Evolutionary conservation across 208 protist species (phyloP).

Genomic region (Angomonas ambiguus): DNA sequence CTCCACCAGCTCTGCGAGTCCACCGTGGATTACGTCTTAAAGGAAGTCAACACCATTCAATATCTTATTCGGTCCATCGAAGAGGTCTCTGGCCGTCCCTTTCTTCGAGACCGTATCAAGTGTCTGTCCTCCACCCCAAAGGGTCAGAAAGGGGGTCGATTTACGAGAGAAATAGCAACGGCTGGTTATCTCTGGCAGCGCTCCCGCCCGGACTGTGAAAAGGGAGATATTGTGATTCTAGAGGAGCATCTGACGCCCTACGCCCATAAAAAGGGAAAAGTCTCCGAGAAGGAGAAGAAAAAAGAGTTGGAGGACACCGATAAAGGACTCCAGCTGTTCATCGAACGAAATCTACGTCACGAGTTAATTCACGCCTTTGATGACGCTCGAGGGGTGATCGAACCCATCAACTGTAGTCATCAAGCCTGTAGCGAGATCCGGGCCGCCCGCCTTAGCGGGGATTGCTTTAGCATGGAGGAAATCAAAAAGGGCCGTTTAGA

Average conservation of each 20-base stretch:
- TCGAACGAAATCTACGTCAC: conserved; percentile 86
- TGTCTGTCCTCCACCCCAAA: conserved; percentile 31
- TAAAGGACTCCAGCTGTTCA: neutral
- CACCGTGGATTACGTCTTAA: conserved; percentile 64
- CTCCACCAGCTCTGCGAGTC: conserved; percentile 60
- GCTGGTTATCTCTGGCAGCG: conserved; percentile 83
- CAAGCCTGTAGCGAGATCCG: conserved; percentile 94
- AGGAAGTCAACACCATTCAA: conserved; percentile 75
- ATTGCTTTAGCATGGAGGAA: conserved; percentile 83
- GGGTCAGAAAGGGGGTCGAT: neutral
- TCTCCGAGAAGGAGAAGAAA: neutral
- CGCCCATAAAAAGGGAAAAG: neutral
- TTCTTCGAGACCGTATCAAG: conserved; percentile 71
- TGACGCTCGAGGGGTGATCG: conserved; percentile 84
- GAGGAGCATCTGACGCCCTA: conserved; percentile 41
- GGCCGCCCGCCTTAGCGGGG: conserved; percentile 90
- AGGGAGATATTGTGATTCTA: conserved; percentile 73
- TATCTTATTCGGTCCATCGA: conserved; percentile 82
- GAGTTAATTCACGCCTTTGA: conserved; percentile 95
- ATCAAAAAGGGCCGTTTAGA: conserved; percentile 61
- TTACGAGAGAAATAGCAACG: conserved; percentile 8
- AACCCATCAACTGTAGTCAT: conserved; percentile 85
- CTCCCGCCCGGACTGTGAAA: conserved; percentile 42
- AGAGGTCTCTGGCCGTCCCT: conserved; percentile 42
- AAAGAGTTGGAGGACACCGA: neutral